Conservation (phyloP, 306 rosid species). For the Vicia sativa region DNA sequence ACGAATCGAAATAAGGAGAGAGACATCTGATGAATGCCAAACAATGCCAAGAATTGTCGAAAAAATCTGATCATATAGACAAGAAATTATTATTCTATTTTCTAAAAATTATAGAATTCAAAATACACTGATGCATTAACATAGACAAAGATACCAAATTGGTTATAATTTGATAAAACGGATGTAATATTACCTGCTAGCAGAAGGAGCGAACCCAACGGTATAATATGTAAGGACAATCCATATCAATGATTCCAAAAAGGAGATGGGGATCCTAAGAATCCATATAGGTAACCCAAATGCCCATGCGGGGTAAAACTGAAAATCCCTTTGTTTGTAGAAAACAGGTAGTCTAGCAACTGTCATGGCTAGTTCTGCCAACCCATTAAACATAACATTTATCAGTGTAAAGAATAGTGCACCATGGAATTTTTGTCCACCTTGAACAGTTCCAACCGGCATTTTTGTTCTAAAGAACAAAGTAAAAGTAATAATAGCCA, state of each 20-base stretch:
- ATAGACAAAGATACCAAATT: background rate
- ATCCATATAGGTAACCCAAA: constrained; percentile 72
- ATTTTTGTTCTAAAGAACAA: constrained; percentile 71
- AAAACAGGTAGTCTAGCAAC: constrained; percentile 69
- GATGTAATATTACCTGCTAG: constrained; percentile 54
- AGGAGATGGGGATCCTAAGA: constrained; percentile 74
- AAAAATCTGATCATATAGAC: constrained; percentile 54
- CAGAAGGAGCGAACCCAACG: constrained; percentile 81
- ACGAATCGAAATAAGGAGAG: constrained; percentile 63
- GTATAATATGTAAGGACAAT: constrained; percentile 71
- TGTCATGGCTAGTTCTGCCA: constrained; percentile 67
- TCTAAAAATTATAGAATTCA: background rate
- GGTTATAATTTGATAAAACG: no score
- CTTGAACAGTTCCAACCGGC: constrained; percentile 56
- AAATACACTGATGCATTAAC: background rate
- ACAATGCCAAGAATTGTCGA: constrained; percentile 54
- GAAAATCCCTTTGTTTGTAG: constrained; percentile 71
- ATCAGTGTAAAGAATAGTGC: constrained; percentile 67
- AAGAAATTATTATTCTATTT: background rate
- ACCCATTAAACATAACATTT: constrained; percentile 82
- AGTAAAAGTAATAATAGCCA: constrained; percentile 58
- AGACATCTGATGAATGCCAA: constrained; percentile 69
- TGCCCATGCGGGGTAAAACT: constrained; percentile 86
- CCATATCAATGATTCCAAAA: constrained; percentile 74
- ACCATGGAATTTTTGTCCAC: constrained; percentile 62